Conservation (phyloP, 2,329 filamentous ascomycete genomes). For the Sphaceloma murrayae region DNA sequence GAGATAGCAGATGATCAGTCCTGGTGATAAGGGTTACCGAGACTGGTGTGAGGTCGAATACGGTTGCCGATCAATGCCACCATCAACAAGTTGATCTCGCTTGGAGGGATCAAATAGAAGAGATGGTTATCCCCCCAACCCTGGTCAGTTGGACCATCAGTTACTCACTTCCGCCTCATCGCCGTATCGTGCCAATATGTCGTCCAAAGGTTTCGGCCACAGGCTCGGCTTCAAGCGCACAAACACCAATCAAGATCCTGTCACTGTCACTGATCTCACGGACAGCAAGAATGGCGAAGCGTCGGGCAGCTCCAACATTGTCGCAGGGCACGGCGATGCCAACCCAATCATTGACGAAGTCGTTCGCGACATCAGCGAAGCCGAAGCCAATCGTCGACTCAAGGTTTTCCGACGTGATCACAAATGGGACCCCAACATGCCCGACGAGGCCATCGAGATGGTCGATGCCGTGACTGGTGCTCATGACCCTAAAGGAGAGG, state of each 20-base stretch:
- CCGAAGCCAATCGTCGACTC: conserved; percentile 30
- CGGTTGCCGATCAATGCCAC: too few species aligned
- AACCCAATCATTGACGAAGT: conserved; percentile 18
- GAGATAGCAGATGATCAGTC: too few species aligned
- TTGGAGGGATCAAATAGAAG: too few species aligned
- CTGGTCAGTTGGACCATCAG: too few species aligned
- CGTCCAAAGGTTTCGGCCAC: conserved; percentile 18
- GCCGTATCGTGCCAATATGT: too few species aligned
- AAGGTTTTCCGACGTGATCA: conserved; percentile 52
- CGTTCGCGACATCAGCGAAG: conserved; percentile 21
- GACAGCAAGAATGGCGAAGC: conserved; percentile 14
- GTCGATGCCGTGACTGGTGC: conserved; percentile 49
- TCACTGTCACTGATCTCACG: conserved; percentile 16
- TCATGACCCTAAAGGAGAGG: conserved; percentile 47
- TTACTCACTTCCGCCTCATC: too few species aligned
- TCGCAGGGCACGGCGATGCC: conserved; percentile 19
- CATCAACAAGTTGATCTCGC: too few species aligned
- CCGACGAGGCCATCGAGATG: conserved; percentile 52
- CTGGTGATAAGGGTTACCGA: too few species aligned
- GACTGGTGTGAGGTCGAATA: too few species aligned
- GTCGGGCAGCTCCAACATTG: conserved; percentile 19
- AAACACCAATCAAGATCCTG: conserved; percentile 20
- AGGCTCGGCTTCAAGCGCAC: conserved; percentile 23
- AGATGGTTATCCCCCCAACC: too few species aligned
- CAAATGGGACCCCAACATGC: conserved; percentile 55